Evolutionary conservation across 2,329 filamentous ascomycete species (phyloP).

Genomic region (Talaromyces islandicus): DNA sequence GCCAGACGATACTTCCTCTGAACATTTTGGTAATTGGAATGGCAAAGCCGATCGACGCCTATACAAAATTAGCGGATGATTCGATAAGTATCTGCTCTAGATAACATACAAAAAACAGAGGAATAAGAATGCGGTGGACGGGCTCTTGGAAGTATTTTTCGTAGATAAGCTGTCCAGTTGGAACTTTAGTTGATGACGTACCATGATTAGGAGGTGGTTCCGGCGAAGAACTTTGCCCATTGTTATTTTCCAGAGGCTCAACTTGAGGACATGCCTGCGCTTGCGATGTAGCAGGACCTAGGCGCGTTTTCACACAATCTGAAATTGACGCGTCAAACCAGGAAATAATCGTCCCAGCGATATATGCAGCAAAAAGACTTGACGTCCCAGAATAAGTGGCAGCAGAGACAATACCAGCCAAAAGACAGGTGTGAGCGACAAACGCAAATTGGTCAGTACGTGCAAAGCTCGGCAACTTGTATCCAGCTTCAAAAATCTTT

Average conservation of each 20-base stretch:
- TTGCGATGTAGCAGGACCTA: neutral
- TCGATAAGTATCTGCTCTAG: neutral
- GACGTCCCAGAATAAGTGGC: slow-evolving; percentile 52
- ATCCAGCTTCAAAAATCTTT: neutral
- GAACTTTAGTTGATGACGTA: neutral
- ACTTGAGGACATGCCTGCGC: neutral
- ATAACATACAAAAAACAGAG: slow-evolving; percentile 63
- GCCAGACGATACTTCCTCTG: slow-evolving; percentile 58
- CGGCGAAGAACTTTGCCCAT: neutral
- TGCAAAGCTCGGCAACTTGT: slow-evolving; percentile 7
- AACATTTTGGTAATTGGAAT: slow-evolving; percentile 71
- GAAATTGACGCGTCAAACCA: slow-evolving; percentile 40
- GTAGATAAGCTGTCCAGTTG: slow-evolving; percentile 32
- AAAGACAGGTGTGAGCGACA: slow-evolving; percentile 36
- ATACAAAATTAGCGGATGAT: neutral
- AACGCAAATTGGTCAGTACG: slow-evolving; percentile 25
- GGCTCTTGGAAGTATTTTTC: slow-evolving; percentile 41
- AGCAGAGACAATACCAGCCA: slow-evolving; percentile 43
- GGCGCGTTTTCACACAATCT: neutral
- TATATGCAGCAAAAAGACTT: slow-evolving; percentile 51
- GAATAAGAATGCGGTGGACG: slow-evolving; percentile 53
- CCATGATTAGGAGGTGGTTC: neutral
- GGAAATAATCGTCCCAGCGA: slow-evolving; percentile 48
- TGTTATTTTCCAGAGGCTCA: too few relatives aligned
- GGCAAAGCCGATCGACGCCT: slow-evolving; percentile 64